These are phyloP conservation scores for Kwoniella botswanensis DNA, from an alignment of 768 basidiomycete species.

Conservation along the genomic window DNA sequence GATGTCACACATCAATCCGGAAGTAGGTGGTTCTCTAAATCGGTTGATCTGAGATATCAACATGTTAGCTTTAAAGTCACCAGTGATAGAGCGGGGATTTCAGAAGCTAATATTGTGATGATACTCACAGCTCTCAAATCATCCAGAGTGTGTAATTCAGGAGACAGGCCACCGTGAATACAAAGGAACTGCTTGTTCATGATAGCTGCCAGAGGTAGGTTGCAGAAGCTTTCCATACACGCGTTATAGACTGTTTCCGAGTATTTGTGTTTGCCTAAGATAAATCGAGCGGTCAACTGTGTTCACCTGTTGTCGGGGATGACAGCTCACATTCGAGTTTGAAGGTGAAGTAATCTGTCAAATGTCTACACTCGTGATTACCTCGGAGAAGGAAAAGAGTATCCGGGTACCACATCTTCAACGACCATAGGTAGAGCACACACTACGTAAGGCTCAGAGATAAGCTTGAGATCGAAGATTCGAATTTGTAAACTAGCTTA, in stretches of 20 bases:
- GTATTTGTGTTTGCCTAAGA: constrained; percentile 95
- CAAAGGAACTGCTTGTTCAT: constrained; percentile 99
- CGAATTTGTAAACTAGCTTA: constrained; percentile 45
- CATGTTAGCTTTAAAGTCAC: not conserved
- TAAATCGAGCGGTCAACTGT: constrained; percentile 17
- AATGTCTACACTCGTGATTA: constrained; percentile 97
- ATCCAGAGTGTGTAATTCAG: constrained; percentile 92
- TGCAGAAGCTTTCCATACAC: constrained; percentile 97
- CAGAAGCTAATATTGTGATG: not conserved
- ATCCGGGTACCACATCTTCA: constrained; percentile 99
- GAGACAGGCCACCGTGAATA: constrained; percentile 95
- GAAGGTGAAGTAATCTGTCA: constrained; percentile 99
- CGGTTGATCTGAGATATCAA: constrained; percentile 75
- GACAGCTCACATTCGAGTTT: constrained; percentile 86
- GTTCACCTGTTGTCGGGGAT: not conserved
- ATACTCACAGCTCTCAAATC: constrained; percentile 80
- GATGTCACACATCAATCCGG: constrained; percentile 97
- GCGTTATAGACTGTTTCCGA: constrained; percentile 95
- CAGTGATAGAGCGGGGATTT: not conserved
- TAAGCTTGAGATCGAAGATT: not conserved
- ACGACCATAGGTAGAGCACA: constrained; percentile 93
- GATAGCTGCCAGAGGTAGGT: constrained; percentile 89
- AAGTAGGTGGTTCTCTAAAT: constrained; percentile 96
- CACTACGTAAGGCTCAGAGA: constrained; percentile 65
- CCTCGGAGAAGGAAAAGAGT: constrained; percentile 95